Percentiles rank a stretch among this genome's conserved stretches.
Evolutionary conservation across 2,329 filamentous ascomycete genomes (phyloP).

Genomic region (Cryphonectria carpinicola): DNA sequence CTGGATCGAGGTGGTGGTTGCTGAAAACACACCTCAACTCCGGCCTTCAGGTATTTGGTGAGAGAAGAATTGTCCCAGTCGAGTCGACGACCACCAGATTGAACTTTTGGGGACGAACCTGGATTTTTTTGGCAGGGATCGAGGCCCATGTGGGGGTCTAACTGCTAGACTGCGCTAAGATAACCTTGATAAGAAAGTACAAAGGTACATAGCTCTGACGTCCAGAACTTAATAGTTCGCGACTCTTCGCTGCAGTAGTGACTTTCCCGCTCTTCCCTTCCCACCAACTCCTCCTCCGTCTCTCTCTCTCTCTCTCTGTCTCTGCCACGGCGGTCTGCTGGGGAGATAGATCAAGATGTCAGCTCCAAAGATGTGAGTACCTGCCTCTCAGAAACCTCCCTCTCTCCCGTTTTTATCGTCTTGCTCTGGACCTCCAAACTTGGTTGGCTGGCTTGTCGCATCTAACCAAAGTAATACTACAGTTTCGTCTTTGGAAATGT

Average conservation of each 20-base stretch:
- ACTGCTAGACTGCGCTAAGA: conserved; percentile 18
- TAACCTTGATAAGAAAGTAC: conserved; percentile 27
- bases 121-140: conserved; percentile 28
- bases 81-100: not conserved
- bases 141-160: not conserved
- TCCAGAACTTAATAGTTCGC: not conserved
- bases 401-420: not conserved
- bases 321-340: not conserved
- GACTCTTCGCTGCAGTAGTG: not conserved
- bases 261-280: not conserved
- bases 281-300: not conserved
- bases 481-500: conserved; percentile 84
- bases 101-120: not conserved
- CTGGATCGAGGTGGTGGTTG: conserved; percentile 32
- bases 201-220: not conserved
- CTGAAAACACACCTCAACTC: not conserved
- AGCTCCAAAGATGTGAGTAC: conserved; percentile 26
- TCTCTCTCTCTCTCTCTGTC: not conserved
- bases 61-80: not conserved
- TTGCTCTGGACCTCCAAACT: not conserved
- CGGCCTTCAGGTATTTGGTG: not conserved
- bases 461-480: conserved; percentile 28
- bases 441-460: conserved; percentile 4
- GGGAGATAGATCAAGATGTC: conserved; percentile 13
- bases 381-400: not conserved